These are phyloP conservation scores for Tillandsia fasciculata DNA, from an alignment of 176 grass and related monocot genomes.

Conservation along the genomic window DNA sequence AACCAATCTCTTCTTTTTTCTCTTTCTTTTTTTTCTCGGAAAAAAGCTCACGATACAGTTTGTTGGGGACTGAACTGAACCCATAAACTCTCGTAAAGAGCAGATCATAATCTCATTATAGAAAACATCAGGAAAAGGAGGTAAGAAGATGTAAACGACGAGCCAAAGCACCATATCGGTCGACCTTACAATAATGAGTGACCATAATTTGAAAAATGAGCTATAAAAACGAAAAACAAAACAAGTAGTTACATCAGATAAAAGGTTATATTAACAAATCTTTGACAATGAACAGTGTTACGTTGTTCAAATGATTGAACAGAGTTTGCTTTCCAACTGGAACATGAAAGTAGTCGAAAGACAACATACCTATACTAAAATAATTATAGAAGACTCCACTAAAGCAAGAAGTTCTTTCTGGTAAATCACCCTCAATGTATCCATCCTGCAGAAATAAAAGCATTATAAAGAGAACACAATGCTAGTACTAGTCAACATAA, in stretches of 20 bases:
- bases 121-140: too few relatives aligned
- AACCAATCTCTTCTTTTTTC: too few relatives aligned
- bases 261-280: too few relatives aligned
- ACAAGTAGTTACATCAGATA: background rate
- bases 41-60: too few relatives aligned
- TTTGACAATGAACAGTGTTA: background rate
- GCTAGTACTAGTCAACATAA: background rate
- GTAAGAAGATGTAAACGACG: too few relatives aligned
- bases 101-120: background rate
- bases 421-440: conserved; percentile 45
- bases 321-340: background rate
- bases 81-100: too few relatives aligned
- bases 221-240: background rate
- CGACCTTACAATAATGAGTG: too few relatives aligned
- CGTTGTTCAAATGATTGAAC: background rate
- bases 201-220: too few relatives aligned
- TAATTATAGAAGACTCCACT: conserved; percentile 96
- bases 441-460: conserved; percentile 42
- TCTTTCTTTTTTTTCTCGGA: too few relatives aligned
- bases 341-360: conserved; percentile 5
- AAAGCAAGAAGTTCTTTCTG: conserved; percentile 73
- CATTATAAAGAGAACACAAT: conserved; percentile 4
- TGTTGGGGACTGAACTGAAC: too few relatives aligned
- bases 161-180: too few relatives aligned
- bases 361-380: conserved; percentile 75